Percentiles rank a stretch among this genome's conserved stretches.
Conservation (phyloP, 2,329 filamentous ascomycete species). For the Penicillium griseofulvum region DNA sequence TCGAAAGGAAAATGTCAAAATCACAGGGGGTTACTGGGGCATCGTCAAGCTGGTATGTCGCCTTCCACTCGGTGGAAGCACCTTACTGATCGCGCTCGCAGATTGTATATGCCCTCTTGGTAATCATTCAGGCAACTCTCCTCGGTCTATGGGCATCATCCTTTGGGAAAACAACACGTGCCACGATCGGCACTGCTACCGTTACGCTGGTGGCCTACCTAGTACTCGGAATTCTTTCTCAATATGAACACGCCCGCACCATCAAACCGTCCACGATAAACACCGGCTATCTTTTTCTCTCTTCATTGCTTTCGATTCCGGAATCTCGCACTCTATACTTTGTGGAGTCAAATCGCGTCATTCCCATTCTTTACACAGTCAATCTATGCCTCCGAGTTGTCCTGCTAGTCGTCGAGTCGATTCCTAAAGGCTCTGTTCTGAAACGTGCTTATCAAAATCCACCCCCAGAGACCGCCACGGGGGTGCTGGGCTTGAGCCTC, state of each 20-base stretch:
- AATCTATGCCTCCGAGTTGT: background rate
- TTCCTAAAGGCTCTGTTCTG: background rate
- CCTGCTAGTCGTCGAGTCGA: background rate
- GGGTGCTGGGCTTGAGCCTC: background rate
- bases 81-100: background rate
- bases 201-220: background rate
- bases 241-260: conserved; percentile 2
- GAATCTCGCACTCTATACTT: conserved; percentile 1
- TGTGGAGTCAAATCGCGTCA: background rate
- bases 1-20: conserved; percentile 1
- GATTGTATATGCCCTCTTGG: background rate
- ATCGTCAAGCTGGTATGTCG: background rate
- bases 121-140: background rate
- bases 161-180: background rate
- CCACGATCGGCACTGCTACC: background rate
- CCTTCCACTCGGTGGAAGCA: background rate
- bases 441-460: conserved; percentile 3
- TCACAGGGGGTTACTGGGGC: background rate
- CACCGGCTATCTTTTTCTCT: conserved; percentile 1
- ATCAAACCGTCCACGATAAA: background rate
- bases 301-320: background rate
- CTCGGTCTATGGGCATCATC: background rate
- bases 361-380: conserved; percentile 1
- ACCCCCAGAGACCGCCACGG: background rate
- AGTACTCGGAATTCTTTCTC: background rate